Evolutionary conservation across 352 stramenopile genomes (phyloP).

Genomic region (Phytophthora tentaculata): DNA sequence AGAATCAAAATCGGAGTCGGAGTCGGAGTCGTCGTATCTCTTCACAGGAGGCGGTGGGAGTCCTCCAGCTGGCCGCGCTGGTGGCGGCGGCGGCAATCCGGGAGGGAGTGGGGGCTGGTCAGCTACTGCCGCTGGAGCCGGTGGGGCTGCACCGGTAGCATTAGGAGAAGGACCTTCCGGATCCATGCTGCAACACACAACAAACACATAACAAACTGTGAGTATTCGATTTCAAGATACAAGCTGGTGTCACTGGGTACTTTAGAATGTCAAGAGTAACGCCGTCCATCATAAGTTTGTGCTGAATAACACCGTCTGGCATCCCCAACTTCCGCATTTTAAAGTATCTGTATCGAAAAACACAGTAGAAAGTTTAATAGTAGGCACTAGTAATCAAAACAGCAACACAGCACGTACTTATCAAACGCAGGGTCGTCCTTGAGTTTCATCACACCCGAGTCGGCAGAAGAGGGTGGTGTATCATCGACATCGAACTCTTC

Average conservation of each 20-base stretch:
- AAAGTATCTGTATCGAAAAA: constrained; percentile 66
- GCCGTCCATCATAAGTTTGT: constrained; percentile 85
- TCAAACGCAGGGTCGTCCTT: constrained; percentile 83
- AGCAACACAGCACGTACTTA: constrained; percentile 47
- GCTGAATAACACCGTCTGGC: constrained; percentile 78
- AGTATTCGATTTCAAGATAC: too few relatives aligned
- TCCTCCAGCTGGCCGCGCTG: constrained; percentile 36
- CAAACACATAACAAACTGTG: too few relatives aligned
- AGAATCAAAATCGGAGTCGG: constrained; percentile 71
- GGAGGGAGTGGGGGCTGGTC: constrained; percentile 43
- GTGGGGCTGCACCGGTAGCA: constrained; percentile 27
- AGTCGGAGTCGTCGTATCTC: constrained; percentile 45
- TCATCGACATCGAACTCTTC: constrained; percentile 51
- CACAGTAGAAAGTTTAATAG: constrained; percentile 5
- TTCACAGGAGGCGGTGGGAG: constrained; percentile 55
- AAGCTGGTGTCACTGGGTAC: constrained; percentile 25
- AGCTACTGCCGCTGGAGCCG: neutral
- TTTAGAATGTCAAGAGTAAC: constrained; percentile 76
- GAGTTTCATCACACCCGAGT: constrained; percentile 64
- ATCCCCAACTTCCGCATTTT: constrained; percentile 86
- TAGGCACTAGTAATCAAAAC: neutral
- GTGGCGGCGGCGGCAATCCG: constrained; percentile 35
- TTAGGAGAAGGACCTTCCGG: constrained; percentile 80
- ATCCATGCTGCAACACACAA: constrained; percentile 61
- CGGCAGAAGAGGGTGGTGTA: constrained; percentile 13